These are phyloP conservation scores for Colletotrichum liaoningense DNA, from an alignment of 2,329 filamentous ascomycete species.

Conservation along the genomic window DNA sequence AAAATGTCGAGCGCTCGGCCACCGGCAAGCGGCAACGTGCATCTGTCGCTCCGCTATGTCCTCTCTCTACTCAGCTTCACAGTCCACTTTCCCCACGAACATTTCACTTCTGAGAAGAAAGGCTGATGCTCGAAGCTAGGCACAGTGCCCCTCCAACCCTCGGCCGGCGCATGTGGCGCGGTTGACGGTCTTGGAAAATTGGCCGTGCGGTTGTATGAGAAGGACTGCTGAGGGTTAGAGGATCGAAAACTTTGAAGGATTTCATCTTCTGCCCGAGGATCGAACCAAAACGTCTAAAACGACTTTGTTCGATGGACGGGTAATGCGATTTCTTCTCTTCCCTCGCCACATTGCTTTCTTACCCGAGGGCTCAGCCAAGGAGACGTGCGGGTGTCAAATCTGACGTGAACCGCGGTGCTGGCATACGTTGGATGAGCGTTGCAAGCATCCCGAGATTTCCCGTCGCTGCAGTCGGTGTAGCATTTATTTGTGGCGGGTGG, in stretches of 20 bases:
- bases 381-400: conserved; percentile 26
- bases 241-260: conserved; percentile 17
- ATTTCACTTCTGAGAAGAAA: background rate
- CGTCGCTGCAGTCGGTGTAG: background rate
- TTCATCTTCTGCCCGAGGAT: conserved; percentile 34
- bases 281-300: conserved; percentile 25
- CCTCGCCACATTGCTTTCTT: conserved; percentile 7
- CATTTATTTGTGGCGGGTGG: too few species aligned
- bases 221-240: background rate
- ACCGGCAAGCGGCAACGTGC: conserved; percentile 16
- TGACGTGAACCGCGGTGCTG: conserved; percentile 22
- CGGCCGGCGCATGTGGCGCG: conserved; percentile 12
- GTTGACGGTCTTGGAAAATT: conserved; percentile 11
- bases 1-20: conserved; percentile 16
- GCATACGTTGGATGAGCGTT: conserved; percentile 3
- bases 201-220: conserved; percentile 30
- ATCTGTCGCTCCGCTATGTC: conserved; percentile 21
- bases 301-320: background rate
- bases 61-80: background rate
- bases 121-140: background rate
- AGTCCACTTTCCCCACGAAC: background rate
- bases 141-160: conserved; percentile 7
- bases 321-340: background rate
- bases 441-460: background rate
- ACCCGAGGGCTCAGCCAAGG: background rate